phyloP scores from a whole-genome alignment of 2,329 filamentous ascomycete genomes.

The Incumbomyces delicatus region DNA sequence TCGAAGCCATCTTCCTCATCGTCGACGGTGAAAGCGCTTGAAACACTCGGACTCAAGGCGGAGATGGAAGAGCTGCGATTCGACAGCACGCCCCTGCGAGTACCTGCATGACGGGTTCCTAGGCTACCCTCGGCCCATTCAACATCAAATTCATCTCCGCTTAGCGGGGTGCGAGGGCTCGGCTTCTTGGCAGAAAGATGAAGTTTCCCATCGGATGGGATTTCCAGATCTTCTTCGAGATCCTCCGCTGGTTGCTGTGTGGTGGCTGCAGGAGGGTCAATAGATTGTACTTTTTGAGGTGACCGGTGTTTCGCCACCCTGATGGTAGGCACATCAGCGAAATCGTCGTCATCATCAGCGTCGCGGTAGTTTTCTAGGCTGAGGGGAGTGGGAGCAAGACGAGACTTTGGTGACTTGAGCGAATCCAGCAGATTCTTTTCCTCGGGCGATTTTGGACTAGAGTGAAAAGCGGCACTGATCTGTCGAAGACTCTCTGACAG shows the following conservation, averaged over 20 bases:
- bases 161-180: slow-evolving; percentile 53
- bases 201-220: slow-evolving; percentile 55
- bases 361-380: slow-evolving; percentile 57
- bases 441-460: slow-evolving; percentile 28
- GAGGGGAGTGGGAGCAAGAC: slow-evolving; percentile 42
- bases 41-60: slow-evolving; percentile 81
- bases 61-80: slow-evolving; percentile 79
- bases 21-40: slow-evolving; percentile 81
- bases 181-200: slow-evolving; percentile 52
- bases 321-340: slow-evolving; percentile 57
- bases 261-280: slow-evolving; percentile 25
- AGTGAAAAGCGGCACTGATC: slow-evolving; percentile 42
- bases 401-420: slow-evolving; percentile 36
- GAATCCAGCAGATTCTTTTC: slow-evolving; percentile 23
- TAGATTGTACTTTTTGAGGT: slow-evolving; percentile 35
- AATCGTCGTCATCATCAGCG: slow-evolving; percentile 41
- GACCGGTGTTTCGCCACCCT: slow-evolving; percentile 53
- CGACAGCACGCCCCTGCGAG: slow-evolving; percentile 66
- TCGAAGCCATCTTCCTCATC: slow-evolving; percentile 90
- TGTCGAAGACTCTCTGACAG: slow-evolving; percentile 62
- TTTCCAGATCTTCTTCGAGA: slow-evolving; percentile 63
- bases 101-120: slow-evolving; percentile 82
- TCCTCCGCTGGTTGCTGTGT: slow-evolving; percentile 46
- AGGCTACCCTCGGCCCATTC: slow-evolving; percentile 91
- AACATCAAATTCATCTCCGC: slow-evolving; percentile 64